phyloP scores from a whole-genome alignment of 495 filamentous ascomycete species.

The Annulohypoxylon maeteangense region DNA sequence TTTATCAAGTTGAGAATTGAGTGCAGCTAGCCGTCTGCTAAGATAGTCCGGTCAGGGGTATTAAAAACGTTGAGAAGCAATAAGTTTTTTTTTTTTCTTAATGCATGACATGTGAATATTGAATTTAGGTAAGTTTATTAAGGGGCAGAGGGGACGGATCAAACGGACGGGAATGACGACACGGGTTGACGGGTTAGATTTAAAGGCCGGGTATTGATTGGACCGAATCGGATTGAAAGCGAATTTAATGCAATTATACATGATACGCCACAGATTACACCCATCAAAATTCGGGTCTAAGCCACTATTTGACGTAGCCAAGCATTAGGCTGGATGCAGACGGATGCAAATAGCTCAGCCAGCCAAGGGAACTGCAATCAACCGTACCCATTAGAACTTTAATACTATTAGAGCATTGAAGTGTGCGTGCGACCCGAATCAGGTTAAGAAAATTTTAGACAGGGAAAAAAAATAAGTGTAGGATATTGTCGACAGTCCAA shows the following conservation, averaged over 20 bases:
- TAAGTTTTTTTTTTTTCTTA: not conserved
- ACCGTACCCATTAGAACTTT: not conserved
- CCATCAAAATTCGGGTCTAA: constrained; percentile 7
- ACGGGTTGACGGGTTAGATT: constrained; percentile 1
- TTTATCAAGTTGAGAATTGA: constrained; percentile 6
- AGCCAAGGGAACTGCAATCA: constrained; percentile 6
- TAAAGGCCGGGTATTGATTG: not conserved
- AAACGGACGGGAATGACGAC: constrained; percentile 36
- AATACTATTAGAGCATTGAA: not conserved
- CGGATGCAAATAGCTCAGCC: constrained; percentile 11
- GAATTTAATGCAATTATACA: not conserved
- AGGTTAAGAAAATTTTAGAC: not conserved
- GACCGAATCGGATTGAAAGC: not conserved
- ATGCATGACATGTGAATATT: constrained; percentile 19
- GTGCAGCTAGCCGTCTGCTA: not conserved
- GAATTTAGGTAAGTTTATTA: constrained; percentile 1
- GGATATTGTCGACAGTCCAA: not conserved
- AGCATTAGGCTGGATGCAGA: constrained; percentile 11
- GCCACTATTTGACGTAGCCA: constrained; percentile 42
- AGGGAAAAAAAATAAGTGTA: not conserved
- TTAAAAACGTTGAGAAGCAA: constrained; percentile 12
- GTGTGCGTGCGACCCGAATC: constrained; percentile 4
- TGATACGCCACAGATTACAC: constrained; percentile 14
- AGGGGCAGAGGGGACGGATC: not conserved
- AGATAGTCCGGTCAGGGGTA: constrained; percentile 7